A percentile compares a stretch with the other conserved stretches of the same genome.
phyloP scores from a whole-genome alignment of 805 yeast species.

The Ogataea trehalophila region DNA sequence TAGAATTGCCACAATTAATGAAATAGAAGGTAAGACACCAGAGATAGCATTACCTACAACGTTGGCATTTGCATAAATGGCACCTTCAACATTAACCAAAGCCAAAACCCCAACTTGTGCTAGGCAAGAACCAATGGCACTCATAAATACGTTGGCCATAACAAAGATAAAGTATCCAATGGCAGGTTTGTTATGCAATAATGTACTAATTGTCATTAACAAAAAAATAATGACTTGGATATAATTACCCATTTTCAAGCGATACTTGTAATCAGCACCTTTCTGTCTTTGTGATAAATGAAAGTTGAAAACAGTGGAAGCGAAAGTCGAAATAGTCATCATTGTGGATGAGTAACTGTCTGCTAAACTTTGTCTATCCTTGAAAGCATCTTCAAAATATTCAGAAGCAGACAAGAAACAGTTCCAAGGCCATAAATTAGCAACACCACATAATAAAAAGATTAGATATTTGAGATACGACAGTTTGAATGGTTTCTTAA shows the following conservation, averaged over 20 bases:
- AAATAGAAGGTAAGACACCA: conserved; percentile 84
- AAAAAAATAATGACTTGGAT: conserved; percentile 56
- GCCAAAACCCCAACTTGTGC: conserved; percentile 93
- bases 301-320: conserved; percentile 56
- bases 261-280: conserved; percentile 48
- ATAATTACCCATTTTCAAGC: conserved; percentile 58
- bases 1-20: conserved; percentile 51
- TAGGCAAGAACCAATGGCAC: conserved; percentile 72
- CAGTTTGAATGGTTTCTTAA: conserved; percentile 14
- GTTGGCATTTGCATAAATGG: conserved; percentile 78
- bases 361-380: conserved; percentile 43
- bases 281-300: conserved; percentile 62
- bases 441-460: conserved; percentile 66
- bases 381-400: conserved; percentile 64
- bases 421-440: conserved; percentile 96
- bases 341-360: conserved; percentile 70
- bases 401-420: conserved; percentile 82
- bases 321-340: conserved; percentile 80
- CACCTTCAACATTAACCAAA: conserved; percentile 69
- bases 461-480: conserved; percentile 44
- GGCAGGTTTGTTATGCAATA: conserved; percentile 31
- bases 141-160: conserved; percentile 57
- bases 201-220: conserved; percentile 49
- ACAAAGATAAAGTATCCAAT: conserved; percentile 44
- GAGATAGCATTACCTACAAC: conserved; percentile 96